Conservation (phyloP, 2,329 filamentous ascomycete genomes). For the Curvularia spicifera region DNA sequence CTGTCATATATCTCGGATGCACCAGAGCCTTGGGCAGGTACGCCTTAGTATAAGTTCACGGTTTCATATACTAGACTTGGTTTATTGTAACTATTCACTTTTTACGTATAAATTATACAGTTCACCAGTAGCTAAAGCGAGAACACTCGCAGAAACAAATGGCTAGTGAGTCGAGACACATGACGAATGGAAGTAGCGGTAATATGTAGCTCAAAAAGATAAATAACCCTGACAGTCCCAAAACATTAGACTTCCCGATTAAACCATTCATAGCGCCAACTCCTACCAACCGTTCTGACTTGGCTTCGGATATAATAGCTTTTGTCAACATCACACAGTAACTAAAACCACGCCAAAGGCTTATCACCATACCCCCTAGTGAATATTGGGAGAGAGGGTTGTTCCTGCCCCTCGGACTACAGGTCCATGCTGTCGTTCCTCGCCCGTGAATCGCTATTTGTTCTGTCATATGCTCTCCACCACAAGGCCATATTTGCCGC, state of each 20-base stretch:
- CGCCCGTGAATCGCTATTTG: constrained; percentile 12
- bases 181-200: not conserved
- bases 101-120: not conserved
- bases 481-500: constrained; percentile 91
- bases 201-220: not conserved
- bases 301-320: too few relatives aligned
- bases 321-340: not conserved
- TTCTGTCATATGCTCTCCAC: constrained; percentile 83
- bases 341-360: too few relatives aligned
- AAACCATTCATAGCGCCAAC: too few relatives aligned
- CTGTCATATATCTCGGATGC: not conserved
- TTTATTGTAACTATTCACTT: too few relatives aligned
- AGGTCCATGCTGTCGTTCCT: constrained; percentile 8
- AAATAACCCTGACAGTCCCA: not conserved
- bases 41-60: not conserved
- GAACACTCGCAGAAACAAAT: not conserved
- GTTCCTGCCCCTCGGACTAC: not conserved
- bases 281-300: not conserved
- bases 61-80: not conserved
- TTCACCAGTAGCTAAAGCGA: not conserved
- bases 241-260: not conserved
- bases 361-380: not conserved
- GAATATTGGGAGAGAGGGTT: not conserved
- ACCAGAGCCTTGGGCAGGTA: not conserved
- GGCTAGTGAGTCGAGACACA: not conserved